Evolutionary conservation across 192 early-diverging fungal genomes (phyloP).

Genomic region (Gorgonomyces haynaldii): DNA sequence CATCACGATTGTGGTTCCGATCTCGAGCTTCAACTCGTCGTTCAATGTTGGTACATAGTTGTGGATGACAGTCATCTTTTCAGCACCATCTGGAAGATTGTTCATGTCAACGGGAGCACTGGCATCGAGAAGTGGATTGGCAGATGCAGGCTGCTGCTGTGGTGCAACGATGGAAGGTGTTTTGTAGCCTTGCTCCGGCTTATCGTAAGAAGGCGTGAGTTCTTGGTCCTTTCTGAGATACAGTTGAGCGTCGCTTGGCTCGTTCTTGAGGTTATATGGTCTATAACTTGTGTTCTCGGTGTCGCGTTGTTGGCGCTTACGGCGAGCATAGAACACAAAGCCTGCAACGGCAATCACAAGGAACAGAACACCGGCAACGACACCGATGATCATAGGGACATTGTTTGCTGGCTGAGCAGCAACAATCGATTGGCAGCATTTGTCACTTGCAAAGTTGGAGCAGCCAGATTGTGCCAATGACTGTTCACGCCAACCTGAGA

Average conservation of each 20-base stretch:
- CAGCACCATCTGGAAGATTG: conserved; percentile 1
- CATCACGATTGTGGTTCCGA: conserved; percentile 13
- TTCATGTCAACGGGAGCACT: background rate
- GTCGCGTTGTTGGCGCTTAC: background rate
- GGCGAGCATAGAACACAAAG: background rate
- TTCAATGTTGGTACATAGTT: conserved; percentile 12
- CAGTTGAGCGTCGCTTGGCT: background rate
- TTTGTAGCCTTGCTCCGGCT: background rate
- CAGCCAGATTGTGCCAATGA: background rate
- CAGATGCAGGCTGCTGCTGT: background rate
- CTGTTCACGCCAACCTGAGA: background rate
- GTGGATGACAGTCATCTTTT: conserved; percentile 15
- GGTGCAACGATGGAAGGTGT: background rate
- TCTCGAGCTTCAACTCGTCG: conserved; percentile 16
- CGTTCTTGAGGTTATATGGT: background rate
- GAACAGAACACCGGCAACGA: background rate
- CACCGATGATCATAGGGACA: background rate
- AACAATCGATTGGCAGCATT: background rate
- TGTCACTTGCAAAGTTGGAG: background rate
- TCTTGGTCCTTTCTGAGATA: background rate
- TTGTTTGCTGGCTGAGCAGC: background rate
- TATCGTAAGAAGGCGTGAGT: background rate
- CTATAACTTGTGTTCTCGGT: background rate
- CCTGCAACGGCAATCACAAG: background rate
- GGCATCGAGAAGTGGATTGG: background rate